phyloP scores from a whole-genome alignment of 352 stramenopile genomes.

The Saprolegnia diclina region DNA sequence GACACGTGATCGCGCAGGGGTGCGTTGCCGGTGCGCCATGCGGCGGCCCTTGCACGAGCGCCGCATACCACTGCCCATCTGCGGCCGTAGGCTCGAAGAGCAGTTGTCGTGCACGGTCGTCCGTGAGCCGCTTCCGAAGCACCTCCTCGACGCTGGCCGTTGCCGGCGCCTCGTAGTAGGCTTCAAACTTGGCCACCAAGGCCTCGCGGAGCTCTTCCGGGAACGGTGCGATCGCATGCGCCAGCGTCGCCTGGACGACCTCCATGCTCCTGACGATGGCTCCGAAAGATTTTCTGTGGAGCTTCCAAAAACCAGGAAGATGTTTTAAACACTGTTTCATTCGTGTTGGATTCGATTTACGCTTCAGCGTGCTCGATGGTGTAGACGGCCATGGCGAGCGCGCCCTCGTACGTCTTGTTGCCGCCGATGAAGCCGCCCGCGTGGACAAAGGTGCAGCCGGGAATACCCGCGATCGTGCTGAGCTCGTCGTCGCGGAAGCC shows the following conservation, averaged over 20 bases:
- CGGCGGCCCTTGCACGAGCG: slow-evolving; percentile 14
- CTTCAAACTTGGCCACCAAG: slow-evolving; percentile 32
- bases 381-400: slow-evolving; percentile 90
- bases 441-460: slow-evolving; percentile 95
- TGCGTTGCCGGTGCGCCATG: neutral
- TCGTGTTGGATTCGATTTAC: neutral
- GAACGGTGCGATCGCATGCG: slow-evolving; percentile 29
- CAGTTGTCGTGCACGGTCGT: slow-evolving; percentile 37
- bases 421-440: slow-evolving; percentile 98
- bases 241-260: slow-evolving; percentile 16
- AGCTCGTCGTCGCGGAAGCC: slow-evolving; percentile 93
- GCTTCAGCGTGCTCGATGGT: slow-evolving; percentile 37
- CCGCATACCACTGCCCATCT: slow-evolving; percentile 33
- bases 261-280: neutral
- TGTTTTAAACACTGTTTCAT: too few relatives aligned
- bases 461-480: slow-evolving; percentile 79
- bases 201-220: slow-evolving; percentile 28
- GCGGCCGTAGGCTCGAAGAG: slow-evolving; percentile 31
- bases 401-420: slow-evolving; percentile 94
- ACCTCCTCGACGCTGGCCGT: slow-evolving; percentile 36
- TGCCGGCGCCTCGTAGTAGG: slow-evolving; percentile 30
- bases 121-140: slow-evolving; percentile 37
- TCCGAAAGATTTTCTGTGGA: too few relatives aligned
- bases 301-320: too few relatives aligned
- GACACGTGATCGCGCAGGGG: slow-evolving; percentile 28